A percentile compares a stretch with the other conserved stretches of the same genome.
Evolutionary conservation across 2,329 filamentous ascomycete species (phyloP).

Genomic region (Botrytis paeoniae): DNA sequence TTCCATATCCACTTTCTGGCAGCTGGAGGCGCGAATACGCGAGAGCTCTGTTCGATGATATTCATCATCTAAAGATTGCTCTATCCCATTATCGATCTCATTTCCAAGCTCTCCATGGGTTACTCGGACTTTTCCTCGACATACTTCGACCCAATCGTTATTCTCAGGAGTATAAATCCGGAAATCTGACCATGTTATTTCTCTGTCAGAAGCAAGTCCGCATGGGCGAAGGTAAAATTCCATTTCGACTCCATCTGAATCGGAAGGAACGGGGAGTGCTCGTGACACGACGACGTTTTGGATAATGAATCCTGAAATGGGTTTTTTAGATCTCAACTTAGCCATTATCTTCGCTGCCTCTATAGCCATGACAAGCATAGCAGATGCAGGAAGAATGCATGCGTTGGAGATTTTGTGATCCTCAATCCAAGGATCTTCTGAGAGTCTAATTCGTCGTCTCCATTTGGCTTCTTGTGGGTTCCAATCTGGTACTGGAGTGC

Average conservation of each 20-base stretch:
- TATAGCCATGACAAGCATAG: constrained; percentile 37
- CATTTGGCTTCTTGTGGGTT: constrained; percentile 33
- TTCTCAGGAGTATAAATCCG: neutral
- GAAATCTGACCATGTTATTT: neutral
- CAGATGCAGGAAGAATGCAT: constrained; percentile 34
- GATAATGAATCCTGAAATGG: neutral
- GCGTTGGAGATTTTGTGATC: constrained; percentile 14
- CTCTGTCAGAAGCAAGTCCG: neutral
- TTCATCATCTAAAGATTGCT: neutral
- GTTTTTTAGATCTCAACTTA: neutral
- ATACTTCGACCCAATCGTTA: neutral
- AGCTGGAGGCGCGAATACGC: neutral
- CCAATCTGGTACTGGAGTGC: constrained; percentile 28
- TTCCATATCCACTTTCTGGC: neutral
- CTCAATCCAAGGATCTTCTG: constrained; percentile 34
- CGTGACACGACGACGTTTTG: constrained; percentile 13
- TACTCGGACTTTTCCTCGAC: neutral
- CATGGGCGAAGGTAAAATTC: neutral
- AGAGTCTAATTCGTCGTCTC: constrained; percentile 33
- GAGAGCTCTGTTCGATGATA: neutral
- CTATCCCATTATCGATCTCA: neutral
- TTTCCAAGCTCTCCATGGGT: neutral
- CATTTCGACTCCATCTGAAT: neutral
- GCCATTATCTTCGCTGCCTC: constrained; percentile 31
- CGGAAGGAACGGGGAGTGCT: constrained; percentile 24